Conservation (phyloP, 1,284 basidiomycete genomes). For the Uromyces viciae-fabae region DNA sequence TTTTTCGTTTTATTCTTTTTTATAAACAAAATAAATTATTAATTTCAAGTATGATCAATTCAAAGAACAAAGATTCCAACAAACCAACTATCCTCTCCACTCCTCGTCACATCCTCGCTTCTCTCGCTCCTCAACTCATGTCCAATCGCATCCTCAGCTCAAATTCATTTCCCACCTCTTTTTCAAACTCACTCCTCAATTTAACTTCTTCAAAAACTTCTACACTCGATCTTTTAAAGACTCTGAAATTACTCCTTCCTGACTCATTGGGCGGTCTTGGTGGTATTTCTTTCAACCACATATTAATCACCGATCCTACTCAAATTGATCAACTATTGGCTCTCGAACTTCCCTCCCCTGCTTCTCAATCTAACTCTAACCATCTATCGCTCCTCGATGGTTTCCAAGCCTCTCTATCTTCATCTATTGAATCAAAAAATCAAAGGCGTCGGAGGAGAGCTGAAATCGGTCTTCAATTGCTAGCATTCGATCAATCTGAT, state of each 20-base stretch:
- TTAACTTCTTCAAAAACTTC: not conserved
- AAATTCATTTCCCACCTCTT: not conserved
- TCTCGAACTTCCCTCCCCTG: conserved; percentile 46
- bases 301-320: conserved; percentile 41
- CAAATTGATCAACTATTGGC: conserved; percentile 49
- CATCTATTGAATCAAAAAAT: conserved; percentile 70
- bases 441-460: conserved; percentile 68
- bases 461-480: conserved; percentile 65
- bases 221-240: not conserved
- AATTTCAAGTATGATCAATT: too few species aligned
- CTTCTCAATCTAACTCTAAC: not conserved
- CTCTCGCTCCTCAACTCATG: conserved; percentile 39
- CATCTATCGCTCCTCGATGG: conserved; percentile 64
- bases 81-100: not conserved
- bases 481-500: conserved; percentile 61
- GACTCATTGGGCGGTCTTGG: not conserved
- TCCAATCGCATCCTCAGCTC: not conserved
- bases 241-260: not conserved
- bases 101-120: conserved; percentile 26
- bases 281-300: conserved; percentile 5
- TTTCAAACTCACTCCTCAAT: not conserved
- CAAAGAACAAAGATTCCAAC: too few species aligned
- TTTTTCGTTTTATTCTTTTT: too few species aligned
- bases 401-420: conserved; percentile 86
- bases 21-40: too few species aligned